These are phyloP conservation scores for Lipomyces spencermartinsiae DNA, from an alignment of 805 yeast species.

Conservation along the genomic window DNA sequence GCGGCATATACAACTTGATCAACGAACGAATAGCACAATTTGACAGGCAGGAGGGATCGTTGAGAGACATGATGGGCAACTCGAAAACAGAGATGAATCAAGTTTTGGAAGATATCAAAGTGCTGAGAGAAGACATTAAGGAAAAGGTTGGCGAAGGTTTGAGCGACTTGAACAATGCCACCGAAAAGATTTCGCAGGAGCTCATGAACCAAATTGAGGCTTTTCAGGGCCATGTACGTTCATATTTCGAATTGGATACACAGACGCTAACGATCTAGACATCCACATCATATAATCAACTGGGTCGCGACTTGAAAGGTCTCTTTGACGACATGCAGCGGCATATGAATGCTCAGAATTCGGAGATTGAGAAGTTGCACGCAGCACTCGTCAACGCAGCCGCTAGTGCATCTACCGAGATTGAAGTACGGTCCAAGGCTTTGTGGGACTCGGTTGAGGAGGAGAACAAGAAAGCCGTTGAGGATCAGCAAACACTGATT, in stretches of 20 bases:
- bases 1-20: slow-evolving; percentile 30
- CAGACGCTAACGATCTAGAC: slow-evolving; percentile 14
- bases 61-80: slow-evolving; percentile 26
- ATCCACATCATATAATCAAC: slow-evolving; percentile 35
- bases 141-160: slow-evolving; percentile 38
- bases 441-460: slow-evolving; percentile 18
- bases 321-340: slow-evolving; percentile 38
- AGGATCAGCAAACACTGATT: slow-evolving; percentile 26
- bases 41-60: slow-evolving; percentile 19
- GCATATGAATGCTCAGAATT: slow-evolving; percentile 33
- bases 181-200: slow-evolving; percentile 37
- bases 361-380: slow-evolving; percentile 37
- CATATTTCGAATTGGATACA: not conserved
- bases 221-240: slow-evolving; percentile 28
- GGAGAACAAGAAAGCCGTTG: slow-evolving; percentile 24
- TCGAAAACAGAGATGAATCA: slow-evolving; percentile 35
- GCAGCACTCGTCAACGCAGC: slow-evolving; percentile 26
- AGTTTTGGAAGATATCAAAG: slow-evolving; percentile 36
- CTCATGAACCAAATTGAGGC: slow-evolving; percentile 32
- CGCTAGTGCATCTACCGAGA: slow-evolving; percentile 16
- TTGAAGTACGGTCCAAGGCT: slow-evolving; percentile 16
- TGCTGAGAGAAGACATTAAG: slow-evolving; percentile 38
- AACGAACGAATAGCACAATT: slow-evolving; percentile 26
- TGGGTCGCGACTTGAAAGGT: slow-evolving; percentile 39
- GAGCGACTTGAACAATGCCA: slow-evolving; percentile 28